These are phyloP conservation scores for Cryptomeria japonica DNA, from an alignment of 75 land plant genomes.

Conservation along the genomic window DNA sequence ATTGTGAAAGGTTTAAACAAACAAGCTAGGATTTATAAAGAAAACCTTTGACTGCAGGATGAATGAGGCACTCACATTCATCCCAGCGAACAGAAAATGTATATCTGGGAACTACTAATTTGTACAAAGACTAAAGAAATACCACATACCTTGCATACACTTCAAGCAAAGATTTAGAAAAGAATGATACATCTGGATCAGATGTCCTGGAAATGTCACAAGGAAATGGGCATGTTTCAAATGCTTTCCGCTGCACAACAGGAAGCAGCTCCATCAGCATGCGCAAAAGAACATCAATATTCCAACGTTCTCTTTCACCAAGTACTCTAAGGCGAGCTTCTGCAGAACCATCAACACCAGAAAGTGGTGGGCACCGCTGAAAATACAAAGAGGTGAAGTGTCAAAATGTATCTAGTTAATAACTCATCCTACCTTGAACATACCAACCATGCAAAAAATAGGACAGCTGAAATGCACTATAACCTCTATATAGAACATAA, in stretches of 20 bases:
- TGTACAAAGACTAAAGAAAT: not conserved
- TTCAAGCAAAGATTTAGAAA: conserved; percentile 62
- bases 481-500: conserved; percentile 1
- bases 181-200: conserved; percentile 31
- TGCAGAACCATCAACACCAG: conserved; percentile 92
- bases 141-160: conserved; percentile 64
- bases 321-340: conserved; percentile 83
- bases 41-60: not conserved
- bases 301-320: conserved; percentile 97
- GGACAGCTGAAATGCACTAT: not conserved
- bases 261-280: conserved; percentile 80
- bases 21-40: not conserved
- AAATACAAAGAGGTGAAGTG: conserved; percentile 8
- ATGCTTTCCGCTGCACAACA: conserved; percentile 52
- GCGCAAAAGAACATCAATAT: conserved; percentile 79
- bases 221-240: conserved; percentile 73
- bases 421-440: not conserved
- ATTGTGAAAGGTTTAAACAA: not conserved
- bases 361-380: conserved; percentile 95
- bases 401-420: conserved; percentile 3
- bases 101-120: not conserved
- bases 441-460: not conserved
- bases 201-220: conserved; percentile 19
- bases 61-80: not conserved
- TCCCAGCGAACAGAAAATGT: not conserved